phyloP scores from a whole-genome alignment of 768 basidiomycete genomes.

The Boletus patriciae region DNA sequence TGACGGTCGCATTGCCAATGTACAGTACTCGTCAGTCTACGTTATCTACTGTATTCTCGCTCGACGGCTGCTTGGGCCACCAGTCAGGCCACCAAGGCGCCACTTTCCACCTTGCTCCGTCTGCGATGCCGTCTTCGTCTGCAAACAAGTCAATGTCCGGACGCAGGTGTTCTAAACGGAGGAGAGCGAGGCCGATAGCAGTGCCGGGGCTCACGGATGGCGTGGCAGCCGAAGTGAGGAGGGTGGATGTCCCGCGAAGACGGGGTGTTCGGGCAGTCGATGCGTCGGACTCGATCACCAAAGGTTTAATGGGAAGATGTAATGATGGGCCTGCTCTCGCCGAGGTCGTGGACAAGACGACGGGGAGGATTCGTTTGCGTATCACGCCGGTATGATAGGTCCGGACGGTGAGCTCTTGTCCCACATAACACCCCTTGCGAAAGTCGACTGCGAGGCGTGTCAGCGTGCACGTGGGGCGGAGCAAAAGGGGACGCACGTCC shows the following conservation, averaged over 20 bases:
- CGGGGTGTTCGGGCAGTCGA: slow-evolving; percentile 46
- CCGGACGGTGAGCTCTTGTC: slow-evolving; percentile 94
- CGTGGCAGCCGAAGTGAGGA: slow-evolving; percentile 55
- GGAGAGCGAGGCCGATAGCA: slow-evolving; percentile 72
- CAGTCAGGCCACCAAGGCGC: slow-evolving; percentile 68
- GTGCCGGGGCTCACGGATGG: slow-evolving; percentile 19
- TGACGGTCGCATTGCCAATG: slow-evolving; percentile 4
- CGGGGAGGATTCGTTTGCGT: slow-evolving; percentile 86
- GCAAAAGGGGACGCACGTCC: slow-evolving; percentile 63
- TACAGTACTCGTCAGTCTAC: slow-evolving; percentile 19
- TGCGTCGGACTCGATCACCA: slow-evolving; percentile 24
- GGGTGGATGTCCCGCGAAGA: slow-evolving; percentile 72
- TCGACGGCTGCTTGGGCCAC: slow-evolving; percentile 46
- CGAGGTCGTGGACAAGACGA: slow-evolving; percentile 47
- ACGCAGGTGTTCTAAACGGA: slow-evolving; percentile 69
- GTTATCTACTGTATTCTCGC: slow-evolving; percentile 17
- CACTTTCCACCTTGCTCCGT: slow-evolving; percentile 40
- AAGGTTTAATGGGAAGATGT: slow-evolving; percentile 30
- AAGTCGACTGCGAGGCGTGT: slow-evolving; percentile 71
- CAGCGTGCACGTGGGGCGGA: neutral
- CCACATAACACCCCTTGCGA: slow-evolving; percentile 96
- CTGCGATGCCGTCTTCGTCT: slow-evolving; percentile 9
- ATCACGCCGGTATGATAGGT: slow-evolving; percentile 94
- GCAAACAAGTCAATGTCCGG: slow-evolving; percentile 23
- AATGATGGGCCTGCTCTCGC: slow-evolving; percentile 14